Percentiles rank a stretch among this genome's conserved stretches.
These are phyloP conservation scores for Paramecium pentaurelia DNA, from an alignment of 73 alveolate species.

Conservation along the genomic window DNA sequence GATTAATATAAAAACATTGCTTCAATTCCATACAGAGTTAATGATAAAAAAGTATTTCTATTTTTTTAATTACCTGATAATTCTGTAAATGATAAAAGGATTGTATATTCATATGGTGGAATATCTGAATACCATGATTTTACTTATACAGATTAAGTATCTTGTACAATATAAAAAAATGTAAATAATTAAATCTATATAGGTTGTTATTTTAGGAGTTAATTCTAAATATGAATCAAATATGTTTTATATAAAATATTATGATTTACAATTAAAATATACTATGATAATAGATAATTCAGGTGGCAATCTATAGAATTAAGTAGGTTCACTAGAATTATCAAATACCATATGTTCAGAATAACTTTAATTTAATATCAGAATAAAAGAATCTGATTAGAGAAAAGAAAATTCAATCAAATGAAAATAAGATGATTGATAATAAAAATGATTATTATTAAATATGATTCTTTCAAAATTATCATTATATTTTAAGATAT, in stretches of 20 bases:
- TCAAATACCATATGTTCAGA: background rate
- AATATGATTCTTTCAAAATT: background rate
- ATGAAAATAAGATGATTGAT: background rate
- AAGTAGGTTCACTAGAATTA: background rate
- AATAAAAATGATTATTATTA: background rate
- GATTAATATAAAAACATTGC: background rate
- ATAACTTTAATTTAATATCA: background rate
- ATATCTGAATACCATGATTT: background rate
- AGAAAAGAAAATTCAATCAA: no score
- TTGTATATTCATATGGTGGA: background rate
- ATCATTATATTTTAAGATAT: no score
- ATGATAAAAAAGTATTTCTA: background rate
- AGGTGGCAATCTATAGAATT: background rate
- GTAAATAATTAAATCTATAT: background rate
- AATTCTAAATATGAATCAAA: background rate
- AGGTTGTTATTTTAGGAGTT: background rate
- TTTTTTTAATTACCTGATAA: background rate
- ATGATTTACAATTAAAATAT: no score
- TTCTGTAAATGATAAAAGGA: background rate
- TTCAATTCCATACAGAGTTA: background rate
- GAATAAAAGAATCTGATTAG: background rate
- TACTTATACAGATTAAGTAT: background rate
- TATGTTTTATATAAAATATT: no score
- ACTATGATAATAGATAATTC: background rate
- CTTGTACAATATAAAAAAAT: background rate